These are phyloP conservation scores for Trebouxia gelatinosa DNA, from an alignment of 163 green algal genomes.

Conservation along the genomic window DNA sequence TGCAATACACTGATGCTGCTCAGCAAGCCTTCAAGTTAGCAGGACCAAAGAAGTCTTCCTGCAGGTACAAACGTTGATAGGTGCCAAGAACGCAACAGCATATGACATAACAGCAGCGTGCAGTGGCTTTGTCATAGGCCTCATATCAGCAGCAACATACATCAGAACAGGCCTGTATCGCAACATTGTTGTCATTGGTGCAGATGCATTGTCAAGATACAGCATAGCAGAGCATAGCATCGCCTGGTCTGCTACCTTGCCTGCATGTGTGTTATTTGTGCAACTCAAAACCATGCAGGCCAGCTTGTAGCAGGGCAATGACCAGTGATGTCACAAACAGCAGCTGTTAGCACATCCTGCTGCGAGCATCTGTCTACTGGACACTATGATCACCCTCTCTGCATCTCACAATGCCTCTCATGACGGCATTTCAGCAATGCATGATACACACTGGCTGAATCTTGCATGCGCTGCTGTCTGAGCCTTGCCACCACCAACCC, in stretches of 20 bases:
- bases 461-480: too few relatives aligned
- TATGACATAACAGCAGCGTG: slow-evolving; percentile 98
- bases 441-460: too few relatives aligned
- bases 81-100: slow-evolving; percentile 80
- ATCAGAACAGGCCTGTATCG: slow-evolving; percentile 72
- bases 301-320: too few relatives aligned
- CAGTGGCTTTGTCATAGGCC: slow-evolving; percentile 93
- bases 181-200: slow-evolving; percentile 91
- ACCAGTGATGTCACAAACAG: too few relatives aligned
- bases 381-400: too few relatives aligned
- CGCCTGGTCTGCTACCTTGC: too few relatives aligned
- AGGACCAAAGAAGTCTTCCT: background rate
- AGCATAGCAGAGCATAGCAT: too few relatives aligned
- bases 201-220: slow-evolving; percentile 88
- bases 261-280: background rate
- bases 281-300: background rate
- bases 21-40: background rate
- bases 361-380: too few relatives aligned
- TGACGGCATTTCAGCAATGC: too few relatives aligned
- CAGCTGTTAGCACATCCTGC: too few relatives aligned
- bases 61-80: slow-evolving; percentile 84
- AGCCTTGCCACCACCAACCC: too few relatives aligned
- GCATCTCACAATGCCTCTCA: too few relatives aligned
- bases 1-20: background rate
- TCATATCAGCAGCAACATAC: slow-evolving; percentile 88